These are phyloP conservation scores for Hevea brasiliensis DNA, from an alignment of 345 rosid genomes.

Conservation along the genomic window DNA sequence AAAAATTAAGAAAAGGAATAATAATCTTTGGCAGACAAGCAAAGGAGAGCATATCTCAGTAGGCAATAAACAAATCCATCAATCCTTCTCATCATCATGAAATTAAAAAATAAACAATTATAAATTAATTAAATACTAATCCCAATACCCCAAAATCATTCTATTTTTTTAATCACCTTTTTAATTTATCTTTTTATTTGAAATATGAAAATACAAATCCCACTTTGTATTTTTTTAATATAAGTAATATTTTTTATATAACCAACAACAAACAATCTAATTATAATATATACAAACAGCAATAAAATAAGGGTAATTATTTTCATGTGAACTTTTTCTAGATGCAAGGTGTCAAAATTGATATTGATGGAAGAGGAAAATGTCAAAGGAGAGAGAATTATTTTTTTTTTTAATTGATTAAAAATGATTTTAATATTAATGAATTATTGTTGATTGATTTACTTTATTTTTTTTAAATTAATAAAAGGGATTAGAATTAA, in stretches of 20 bases:
- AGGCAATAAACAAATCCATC: constrained; percentile 41
- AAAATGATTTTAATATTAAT: too few species aligned
- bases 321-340: constrained; percentile 13
- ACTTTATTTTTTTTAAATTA: too few species aligned
- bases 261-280: background rate
- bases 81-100: constrained; percentile 48
- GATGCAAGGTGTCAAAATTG: constrained; percentile 15
- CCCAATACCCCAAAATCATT: constrained; percentile 45
- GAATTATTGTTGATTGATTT: too few species aligned
- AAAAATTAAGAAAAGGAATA: background rate
- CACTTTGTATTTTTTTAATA: constrained; percentile 34
- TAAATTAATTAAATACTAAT: constrained; percentile 43
- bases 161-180: constrained; percentile 6
- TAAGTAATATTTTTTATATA: constrained; percentile 8
- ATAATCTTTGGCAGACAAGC: constrained; percentile 28
- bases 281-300: background rate
- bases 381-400: constrained; percentile 5
- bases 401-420: background rate
- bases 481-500: background rate
- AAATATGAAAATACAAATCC: constrained; percentile 16
- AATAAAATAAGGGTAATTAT: constrained; percentile 13
- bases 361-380: background rate
- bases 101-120: too few species aligned
- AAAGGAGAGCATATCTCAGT: constrained; percentile 48
- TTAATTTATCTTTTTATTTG: constrained; percentile 36